Evolutionary conservation across 768 basidiomycete species (phyloP), one percentile per base, ranked within the genome.

Genomic region (Serpula lacrymans): DNA sequence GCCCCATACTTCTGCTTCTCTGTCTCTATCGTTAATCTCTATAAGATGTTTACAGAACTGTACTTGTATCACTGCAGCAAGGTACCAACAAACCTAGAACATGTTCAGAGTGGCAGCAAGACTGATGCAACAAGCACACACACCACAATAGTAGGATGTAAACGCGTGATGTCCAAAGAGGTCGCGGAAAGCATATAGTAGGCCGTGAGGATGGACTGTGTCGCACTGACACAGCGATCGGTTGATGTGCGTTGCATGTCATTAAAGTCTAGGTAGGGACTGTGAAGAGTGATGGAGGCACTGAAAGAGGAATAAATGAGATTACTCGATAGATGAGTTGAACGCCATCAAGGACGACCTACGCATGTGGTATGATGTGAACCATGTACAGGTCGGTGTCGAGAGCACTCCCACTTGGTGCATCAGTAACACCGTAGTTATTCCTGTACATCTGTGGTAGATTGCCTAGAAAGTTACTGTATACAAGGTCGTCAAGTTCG

Each of bases 311-410:
- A 12, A 21, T 11, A 33, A 42, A 41, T 34, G 41, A 51, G 42
- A 34, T 45, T 53, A 37, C 37, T 29, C 44, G 4, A 11, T 23
- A 32, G 16, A 31, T 32, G 26, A 11, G 46, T 33, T 29, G 45
- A 23, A 27, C 35, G 37, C 33, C 35, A 26, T 17, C n/a, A 39
- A 37, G 39, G 26, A 43, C 46, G 41, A 75, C 83, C 60, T 63
- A 89, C 88, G 89, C 88, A 57, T 92, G 83, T 14, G 89, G 89
- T 45, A 88, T 75, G 30, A 90, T 73, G 53, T 90, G 88, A 28
- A 87, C 88, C 83, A 91, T 79, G 57, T 87, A 91, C 42, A 92
- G 64, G 57, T 92, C 88, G 2, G 85, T 89, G 56, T 92, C 87
- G 28, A 91, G 64, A 7, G 68, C 70, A 24, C 72, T 73, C 31